Percentiles rank a stretch among this genome's conserved stretches.
phyloP scores from a whole-genome alignment of 495 filamentous ascomycete species.

The Trichocladium uniseriatum region DNA sequence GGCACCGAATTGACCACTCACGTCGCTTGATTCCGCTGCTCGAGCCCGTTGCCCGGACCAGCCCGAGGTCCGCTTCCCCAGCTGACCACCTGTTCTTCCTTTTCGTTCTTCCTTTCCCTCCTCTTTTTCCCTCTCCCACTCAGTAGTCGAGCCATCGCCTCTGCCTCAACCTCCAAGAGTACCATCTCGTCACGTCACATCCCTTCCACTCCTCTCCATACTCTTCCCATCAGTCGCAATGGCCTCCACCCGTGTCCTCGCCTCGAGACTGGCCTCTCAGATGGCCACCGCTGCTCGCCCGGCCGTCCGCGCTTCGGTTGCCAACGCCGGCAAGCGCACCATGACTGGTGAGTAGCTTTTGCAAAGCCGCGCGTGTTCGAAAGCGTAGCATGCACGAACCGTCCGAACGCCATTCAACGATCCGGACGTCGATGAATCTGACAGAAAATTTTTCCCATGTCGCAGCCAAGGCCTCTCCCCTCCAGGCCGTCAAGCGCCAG shows the following conservation, averaged over 20 bases:
- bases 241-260: conserved; percentile 64
- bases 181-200: conserved; percentile 24
- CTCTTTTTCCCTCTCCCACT: conserved; percentile 33
- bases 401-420: neutral
- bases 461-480: conserved; percentile 38
- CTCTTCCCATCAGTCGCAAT: conserved; percentile 48
- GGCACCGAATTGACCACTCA: conserved; percentile 30
- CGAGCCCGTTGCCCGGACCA: conserved; percentile 31
- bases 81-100: conserved; percentile 28
- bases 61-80: conserved; percentile 28
- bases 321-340: conserved; percentile 58
- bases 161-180: conserved; percentile 19
- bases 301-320: conserved; percentile 51
- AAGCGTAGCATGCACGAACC: too few relatives aligned
- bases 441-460: conserved; percentile 7
- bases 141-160: conserved; percentile 30
- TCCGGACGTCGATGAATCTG: conserved; percentile 8
- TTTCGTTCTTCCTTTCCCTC: conserved; percentile 27
- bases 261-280: conserved; percentile 55
- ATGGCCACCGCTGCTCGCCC: conserved; percentile 65
- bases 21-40: conserved; percentile 10
- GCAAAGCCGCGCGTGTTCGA: too few relatives aligned
- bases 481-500: conserved; percentile 60
- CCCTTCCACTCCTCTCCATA: conserved; percentile 31
- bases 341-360: conserved; percentile 50